Base-by-base conservation (phyloP, 495 filamentous ascomycete genomes). In the Aspergillus mulundensis region DNA sequence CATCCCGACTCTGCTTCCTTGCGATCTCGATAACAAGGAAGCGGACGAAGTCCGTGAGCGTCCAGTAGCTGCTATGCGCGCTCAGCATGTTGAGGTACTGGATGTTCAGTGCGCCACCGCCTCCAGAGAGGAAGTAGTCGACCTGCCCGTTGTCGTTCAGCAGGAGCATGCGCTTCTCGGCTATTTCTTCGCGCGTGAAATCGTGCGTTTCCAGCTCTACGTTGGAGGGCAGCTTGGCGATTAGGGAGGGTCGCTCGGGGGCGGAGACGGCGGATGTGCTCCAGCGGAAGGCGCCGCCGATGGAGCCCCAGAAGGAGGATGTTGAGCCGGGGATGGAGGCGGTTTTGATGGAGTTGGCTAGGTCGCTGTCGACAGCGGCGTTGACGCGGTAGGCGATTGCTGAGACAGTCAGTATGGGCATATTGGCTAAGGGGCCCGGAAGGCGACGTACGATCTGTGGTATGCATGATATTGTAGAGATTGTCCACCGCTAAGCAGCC, bases 21-120 rank as follows among this genome's bases (percentile, higher is more conserved):
- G 93, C 92, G 61, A 93, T 83, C 72, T 98, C 94, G 38, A 90
- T 70, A 18, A 96, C 93, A 50, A 97, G 65, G 65, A 97, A 85
- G 36, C 92, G 73, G 21, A 94, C 84, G 70, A 97, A 89, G 66
- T 97, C 94, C 54, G 80, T 78, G 60, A 86, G 83, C 10, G 81
- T 81, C 94, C 94, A 97, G 63, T 98, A 98, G 58, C 87, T 90
- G 54, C 88, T 91, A 70, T 98, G 94, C n/a, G 94, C 94, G 53
- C 90, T 88, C 56, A 98, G 70, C 93, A 98, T 98, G 60, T 95
- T 96, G 4, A 97, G 69, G 67, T 98, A 98, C 75, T 97, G 92
- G 50, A 96, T 89, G 70, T 95, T 92, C 24, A 97, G 75, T 4
- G 91, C 81, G 0, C 93, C 90, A 19, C 87, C 84, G 0, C 89